phyloP scores from a whole-genome alignment of 2,329 filamentous ascomycete genomes.

The Periglandula ipomoeae region DNA sequence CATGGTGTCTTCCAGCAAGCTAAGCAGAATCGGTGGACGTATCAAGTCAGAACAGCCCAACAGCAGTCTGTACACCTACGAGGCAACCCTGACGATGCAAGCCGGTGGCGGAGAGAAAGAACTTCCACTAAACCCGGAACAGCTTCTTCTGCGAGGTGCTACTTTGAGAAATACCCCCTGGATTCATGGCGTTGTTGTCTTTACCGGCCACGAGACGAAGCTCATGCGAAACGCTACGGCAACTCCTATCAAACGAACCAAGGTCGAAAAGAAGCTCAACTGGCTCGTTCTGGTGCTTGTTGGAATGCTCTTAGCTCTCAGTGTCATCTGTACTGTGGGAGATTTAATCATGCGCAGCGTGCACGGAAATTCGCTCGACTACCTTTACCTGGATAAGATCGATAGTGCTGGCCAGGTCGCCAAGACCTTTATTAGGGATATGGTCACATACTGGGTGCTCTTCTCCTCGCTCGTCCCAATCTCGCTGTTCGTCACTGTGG shows the following conservation, averaged over 20 bases:
- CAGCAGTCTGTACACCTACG: slow-evolving; percentile 96
- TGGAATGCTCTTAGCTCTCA: slow-evolving; percentile 71
- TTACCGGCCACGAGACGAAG: slow-evolving; percentile 91
- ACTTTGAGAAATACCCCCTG: slow-evolving; percentile 94
- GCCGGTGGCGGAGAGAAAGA: slow-evolving; percentile 89
- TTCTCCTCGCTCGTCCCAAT: slow-evolving; percentile 96
- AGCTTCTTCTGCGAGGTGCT: slow-evolving; percentile 84
- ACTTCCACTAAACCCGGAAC: slow-evolving; percentile 79
- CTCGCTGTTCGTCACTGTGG: slow-evolving; percentile 93
- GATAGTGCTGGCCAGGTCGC: slow-evolving; percentile 47
- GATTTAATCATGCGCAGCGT: slow-evolving; percentile 73
- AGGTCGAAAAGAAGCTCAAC: slow-evolving; percentile 90
- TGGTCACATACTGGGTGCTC: slow-evolving; percentile 97
- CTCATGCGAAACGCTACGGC: slow-evolving; percentile 98
- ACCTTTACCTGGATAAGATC: slow-evolving; percentile 59
- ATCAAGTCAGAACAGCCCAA: slow-evolving; percentile 95
- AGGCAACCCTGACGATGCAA: slow-evolving; percentile 88
- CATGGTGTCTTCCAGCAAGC: slow-evolving; percentile 76
- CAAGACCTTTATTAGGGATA: slow-evolving; percentile 80
- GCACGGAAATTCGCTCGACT: slow-evolving; percentile 53
- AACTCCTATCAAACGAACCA: slow-evolving; percentile 93
- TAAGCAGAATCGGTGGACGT: slow-evolving; percentile 77
- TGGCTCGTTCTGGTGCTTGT: slow-evolving; percentile 86
- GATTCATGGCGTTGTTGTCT: slow-evolving; percentile 93
- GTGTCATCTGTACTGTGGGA: slow-evolving; percentile 82